Percentiles rank a stretch among this genome's conserved stretches.
phyloP scores from a whole-genome alignment of 208 protist species.

The Leishmania aethiopica region DNA sequence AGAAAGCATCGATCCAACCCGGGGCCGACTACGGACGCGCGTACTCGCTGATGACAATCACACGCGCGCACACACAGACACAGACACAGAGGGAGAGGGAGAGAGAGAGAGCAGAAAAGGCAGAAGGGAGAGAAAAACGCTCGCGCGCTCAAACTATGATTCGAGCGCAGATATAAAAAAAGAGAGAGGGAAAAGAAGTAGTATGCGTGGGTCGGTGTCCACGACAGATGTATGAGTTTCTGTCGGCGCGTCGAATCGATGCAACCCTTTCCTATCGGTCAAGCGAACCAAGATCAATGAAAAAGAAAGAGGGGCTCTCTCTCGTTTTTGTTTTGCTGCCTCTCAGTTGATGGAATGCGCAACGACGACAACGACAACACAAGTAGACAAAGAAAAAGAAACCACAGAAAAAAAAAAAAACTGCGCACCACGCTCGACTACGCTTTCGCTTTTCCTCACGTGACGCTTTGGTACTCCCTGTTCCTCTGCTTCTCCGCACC shows the following conservation, averaged over 20 bases:
- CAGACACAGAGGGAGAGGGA: too few species aligned
- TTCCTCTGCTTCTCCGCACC: too few species aligned
- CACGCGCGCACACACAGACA: too few species aligned
- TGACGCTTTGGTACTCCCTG: too few species aligned
- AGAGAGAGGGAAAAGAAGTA: background rate
- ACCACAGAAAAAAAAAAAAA: too few species aligned
- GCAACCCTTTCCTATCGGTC: background rate
- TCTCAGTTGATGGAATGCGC: too few species aligned
- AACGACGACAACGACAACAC: too few species aligned
- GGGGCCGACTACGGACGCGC: background rate
- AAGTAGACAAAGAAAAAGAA: too few species aligned
- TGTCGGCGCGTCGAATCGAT: background rate
- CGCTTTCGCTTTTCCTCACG: background rate
- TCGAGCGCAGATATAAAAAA: background rate
- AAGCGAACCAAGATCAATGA: background rate
- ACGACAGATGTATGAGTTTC: background rate
- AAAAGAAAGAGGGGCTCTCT: background rate
- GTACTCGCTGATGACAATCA: background rate
- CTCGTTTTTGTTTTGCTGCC: too few species aligned
- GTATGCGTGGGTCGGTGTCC: background rate
- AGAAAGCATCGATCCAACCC: background rate
- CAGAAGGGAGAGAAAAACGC: too few species aligned
- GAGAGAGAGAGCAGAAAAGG: too few species aligned
- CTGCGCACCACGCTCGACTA: background rate
- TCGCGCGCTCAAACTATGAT: background rate